Conservation (phyloP, 1,139 yeast species). For the Suhomyces choctaworum region DNA sequence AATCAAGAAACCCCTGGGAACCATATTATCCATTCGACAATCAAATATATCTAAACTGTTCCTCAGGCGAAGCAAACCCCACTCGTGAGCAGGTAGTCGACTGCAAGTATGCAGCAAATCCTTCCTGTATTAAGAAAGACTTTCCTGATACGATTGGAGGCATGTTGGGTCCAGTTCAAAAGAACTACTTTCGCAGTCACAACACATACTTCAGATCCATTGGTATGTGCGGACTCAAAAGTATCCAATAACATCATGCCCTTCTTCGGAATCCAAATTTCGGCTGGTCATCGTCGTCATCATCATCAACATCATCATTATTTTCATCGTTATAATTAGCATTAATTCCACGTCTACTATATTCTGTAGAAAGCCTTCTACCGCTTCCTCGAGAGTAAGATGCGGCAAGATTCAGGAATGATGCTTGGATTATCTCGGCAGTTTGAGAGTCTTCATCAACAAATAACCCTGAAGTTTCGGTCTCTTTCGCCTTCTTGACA, state of each 20-base stretch:
- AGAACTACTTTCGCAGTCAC: conserved; percentile 41
- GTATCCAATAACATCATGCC: background rate
- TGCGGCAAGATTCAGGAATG: too few species aligned
- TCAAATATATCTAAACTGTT: conserved; percentile 48
- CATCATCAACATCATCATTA: conserved; percentile 32
- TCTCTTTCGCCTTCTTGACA: conserved; percentile 17
- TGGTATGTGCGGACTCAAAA: conserved; percentile 46
- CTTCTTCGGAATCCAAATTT: conserved; percentile 32
- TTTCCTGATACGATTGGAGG: conserved; percentile 23
- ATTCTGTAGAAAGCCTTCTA: background rate
- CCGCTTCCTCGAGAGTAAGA: background rate
- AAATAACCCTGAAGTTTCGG: conserved; percentile 15
- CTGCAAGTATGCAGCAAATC: conserved; percentile 33
- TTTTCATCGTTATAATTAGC: conserved; percentile 9
- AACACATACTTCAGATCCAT: conserved; percentile 48
- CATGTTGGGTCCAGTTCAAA: conserved; percentile 6
- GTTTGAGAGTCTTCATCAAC: conserved; percentile 22
- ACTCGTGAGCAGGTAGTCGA: conserved; percentile 32
- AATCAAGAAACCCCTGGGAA: conserved; percentile 25
- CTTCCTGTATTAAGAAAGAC: conserved; percentile 38
- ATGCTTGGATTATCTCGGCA: background rate
- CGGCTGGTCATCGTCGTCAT: conserved; percentile 39
- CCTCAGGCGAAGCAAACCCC: conserved; percentile 29
- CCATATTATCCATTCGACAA: conserved; percentile 43
- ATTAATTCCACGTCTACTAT: background rate